phyloP scores from a whole-genome alignment of 371 early-diverging fungal genomes.

The Syncephalastrum monosporum region DNA sequence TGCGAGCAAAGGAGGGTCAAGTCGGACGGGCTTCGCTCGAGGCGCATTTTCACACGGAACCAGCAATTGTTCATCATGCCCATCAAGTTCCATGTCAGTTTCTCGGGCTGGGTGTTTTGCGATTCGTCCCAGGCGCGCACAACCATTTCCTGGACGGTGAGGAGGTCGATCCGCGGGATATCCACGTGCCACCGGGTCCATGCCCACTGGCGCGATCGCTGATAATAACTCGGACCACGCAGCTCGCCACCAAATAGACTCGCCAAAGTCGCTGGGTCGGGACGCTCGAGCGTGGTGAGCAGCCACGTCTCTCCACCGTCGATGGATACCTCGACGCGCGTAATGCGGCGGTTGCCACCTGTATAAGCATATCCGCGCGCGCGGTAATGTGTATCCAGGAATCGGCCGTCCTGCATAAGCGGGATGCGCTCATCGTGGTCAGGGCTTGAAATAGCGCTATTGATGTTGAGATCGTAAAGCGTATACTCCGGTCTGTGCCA shows the following conservation, averaged over 20 bases:
- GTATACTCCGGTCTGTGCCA: slow-evolving; percentile 62
- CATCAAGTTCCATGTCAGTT: slow-evolving; percentile 78
- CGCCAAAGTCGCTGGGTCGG: slow-evolving; percentile 29
- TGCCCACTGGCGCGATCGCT: slow-evolving; percentile 57
- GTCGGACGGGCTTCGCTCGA: slow-evolving; percentile 22
- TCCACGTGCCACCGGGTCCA: slow-evolving; percentile 72
- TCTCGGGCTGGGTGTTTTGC: slow-evolving; percentile 73
- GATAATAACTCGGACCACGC: slow-evolving; percentile 19
- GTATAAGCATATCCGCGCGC: slow-evolving; percentile 75
- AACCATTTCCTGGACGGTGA: slow-evolving; percentile 50
- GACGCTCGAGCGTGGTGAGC: slow-evolving; percentile 42
- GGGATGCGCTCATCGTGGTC: slow-evolving; percentile 42
- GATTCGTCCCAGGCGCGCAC: slow-evolving; percentile 77
- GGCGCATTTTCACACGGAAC: slow-evolving; percentile 53
- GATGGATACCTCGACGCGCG: slow-evolving; percentile 76
- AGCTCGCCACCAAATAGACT: slow-evolving; percentile 13
- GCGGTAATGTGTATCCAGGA: slow-evolving; percentile 29
- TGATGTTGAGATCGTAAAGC: slow-evolving; percentile 71
- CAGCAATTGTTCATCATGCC: slow-evolving; percentile 86
- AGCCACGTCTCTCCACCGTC: slow-evolving; percentile 82
- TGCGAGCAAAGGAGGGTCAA: slow-evolving; percentile 44
- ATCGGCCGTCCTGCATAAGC: slow-evolving; percentile 20
- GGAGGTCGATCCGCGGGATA: slow-evolving; percentile 46
- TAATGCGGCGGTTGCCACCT: slow-evolving; percentile 72
- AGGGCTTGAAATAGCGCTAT: slow-evolving; percentile 56